These are phyloP conservation scores for Hypoxylon fuscum DNA, from an alignment of 495 filamentous ascomycete species.

Conservation along the genomic window DNA sequence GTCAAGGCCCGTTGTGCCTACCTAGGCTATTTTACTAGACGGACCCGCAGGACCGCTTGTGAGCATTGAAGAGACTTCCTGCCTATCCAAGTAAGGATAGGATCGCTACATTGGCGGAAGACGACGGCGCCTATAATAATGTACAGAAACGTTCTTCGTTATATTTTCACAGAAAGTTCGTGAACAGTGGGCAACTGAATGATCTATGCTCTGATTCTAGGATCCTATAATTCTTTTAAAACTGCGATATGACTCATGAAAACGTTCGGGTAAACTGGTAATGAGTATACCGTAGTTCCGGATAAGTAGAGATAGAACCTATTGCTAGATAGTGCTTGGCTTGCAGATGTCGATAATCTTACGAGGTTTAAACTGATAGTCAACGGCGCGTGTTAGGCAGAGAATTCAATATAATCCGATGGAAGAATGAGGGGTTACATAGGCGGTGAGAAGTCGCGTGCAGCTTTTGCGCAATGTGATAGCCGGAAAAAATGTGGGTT, in stretches of 20 bases:
- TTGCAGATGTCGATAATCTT: constrained; percentile 29
- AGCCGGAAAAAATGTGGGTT: constrained; percentile 29
- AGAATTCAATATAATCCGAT: constrained; percentile 19
- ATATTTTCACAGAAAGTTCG: too few relatives aligned
- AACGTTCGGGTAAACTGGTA: constrained; percentile 6
- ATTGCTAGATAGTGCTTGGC: constrained; percentile 11
- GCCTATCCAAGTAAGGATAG: constrained; percentile 35
- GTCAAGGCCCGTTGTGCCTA: constrained; percentile 4
- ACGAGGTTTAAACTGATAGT: constrained; percentile 18
- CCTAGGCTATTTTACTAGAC: constrained; percentile 18
- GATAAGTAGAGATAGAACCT: constrained; percentile 5
- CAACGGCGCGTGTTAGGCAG: not conserved
- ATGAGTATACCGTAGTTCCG: constrained; percentile 11
- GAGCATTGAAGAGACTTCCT: constrained; percentile 10
- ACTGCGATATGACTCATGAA: constrained; percentile 18
- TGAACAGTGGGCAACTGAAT: too few relatives aligned
- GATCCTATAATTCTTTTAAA: constrained; percentile 5
- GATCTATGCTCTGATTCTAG: too few relatives aligned
- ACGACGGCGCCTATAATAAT: too few relatives aligned
- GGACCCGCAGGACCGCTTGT: not conserved
- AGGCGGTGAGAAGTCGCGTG: constrained; percentile 19
- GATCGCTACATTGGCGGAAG: constrained; percentile 6
- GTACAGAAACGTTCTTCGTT: too few relatives aligned
- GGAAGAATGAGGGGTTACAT: constrained; percentile 10
- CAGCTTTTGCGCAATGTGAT: constrained; percentile 15